Evolutionary conservation across 768 basidiomycete species (phyloP).

Genomic region (Suillus cothurnatus): DNA sequence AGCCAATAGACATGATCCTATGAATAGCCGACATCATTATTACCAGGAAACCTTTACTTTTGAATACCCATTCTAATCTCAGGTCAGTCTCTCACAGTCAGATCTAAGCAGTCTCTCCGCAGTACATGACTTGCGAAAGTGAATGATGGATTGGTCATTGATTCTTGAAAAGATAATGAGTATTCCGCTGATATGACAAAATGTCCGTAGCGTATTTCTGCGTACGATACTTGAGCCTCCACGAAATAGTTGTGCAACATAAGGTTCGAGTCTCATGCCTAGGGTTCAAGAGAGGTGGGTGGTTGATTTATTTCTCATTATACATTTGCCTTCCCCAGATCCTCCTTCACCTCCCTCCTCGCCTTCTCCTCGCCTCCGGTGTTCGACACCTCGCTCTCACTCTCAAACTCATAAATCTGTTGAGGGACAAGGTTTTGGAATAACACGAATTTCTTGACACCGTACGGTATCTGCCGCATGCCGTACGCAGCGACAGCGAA

Average conservation of each 20-base stretch:
- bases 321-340: constrained; percentile 10
- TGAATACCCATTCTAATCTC: not conserved
- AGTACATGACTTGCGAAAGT: not conserved
- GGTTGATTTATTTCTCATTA: not conserved
- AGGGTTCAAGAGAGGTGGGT: too few species aligned
- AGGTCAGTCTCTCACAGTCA: not conserved
- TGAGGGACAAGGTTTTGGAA: constrained; percentile 31
- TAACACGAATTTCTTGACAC: constrained; percentile 52
- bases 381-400: constrained; percentile 24
- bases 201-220: too few species aligned
- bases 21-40: not conserved
- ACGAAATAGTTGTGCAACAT: too few species aligned
- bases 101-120: not conserved
- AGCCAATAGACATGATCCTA: not conserved
- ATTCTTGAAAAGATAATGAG: too few species aligned
- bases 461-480: constrained; percentile 52
- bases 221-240: too few species aligned
- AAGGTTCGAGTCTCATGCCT: too few species aligned
- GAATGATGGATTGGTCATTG: not conserved
- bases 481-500: constrained; percentile 66
- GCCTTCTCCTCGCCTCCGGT: constrained; percentile 13
- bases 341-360: constrained; percentile 14
- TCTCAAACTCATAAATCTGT: constrained; percentile 47
- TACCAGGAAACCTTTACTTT: not conserved
- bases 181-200: too few species aligned